These are phyloP conservation scores for Conringia planisiliqua DNA, from an alignment of 345 rosid species.

Conservation along the genomic window DNA sequence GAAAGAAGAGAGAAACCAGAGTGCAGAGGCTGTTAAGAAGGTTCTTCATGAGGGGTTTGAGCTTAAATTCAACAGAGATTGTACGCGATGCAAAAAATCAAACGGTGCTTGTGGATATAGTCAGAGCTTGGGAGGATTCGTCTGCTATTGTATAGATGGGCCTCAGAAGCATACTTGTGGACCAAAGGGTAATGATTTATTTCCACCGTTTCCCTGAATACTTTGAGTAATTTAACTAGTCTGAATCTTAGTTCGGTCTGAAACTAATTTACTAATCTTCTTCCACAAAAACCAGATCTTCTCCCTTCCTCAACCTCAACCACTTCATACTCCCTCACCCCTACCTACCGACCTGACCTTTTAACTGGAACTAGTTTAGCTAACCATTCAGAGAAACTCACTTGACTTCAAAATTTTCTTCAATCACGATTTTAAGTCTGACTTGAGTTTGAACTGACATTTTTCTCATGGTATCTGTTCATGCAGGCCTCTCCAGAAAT, in stretches of 20 bases:
- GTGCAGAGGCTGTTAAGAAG: neutral
- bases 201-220: neutral
- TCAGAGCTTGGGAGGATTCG: neutral
- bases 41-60: conserved; percentile 34
- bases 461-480: neutral
- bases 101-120: conserved; percentile 36
- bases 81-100: neutral
- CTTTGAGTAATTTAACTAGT: neutral
- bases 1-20: neutral
- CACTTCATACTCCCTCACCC: neutral
- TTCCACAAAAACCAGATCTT: neutral
- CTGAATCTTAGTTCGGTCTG: neutral
- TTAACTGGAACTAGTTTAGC: neutral
- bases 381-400: neutral
- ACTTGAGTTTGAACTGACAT: neutral
- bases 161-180: conserved; percentile 2
- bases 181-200: neutral
- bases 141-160: conserved; percentile 16
- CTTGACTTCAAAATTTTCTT: neutral
- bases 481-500: neutral
- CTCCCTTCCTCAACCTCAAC: neutral
- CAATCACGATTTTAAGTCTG: neutral
- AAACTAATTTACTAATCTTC: neutral
- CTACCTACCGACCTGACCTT: neutral
- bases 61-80: neutral